Base-by-base conservation (phyloP, 2,329 filamentous ascomycete species). In the Zymoseptoria pseudotritici region DNA sequence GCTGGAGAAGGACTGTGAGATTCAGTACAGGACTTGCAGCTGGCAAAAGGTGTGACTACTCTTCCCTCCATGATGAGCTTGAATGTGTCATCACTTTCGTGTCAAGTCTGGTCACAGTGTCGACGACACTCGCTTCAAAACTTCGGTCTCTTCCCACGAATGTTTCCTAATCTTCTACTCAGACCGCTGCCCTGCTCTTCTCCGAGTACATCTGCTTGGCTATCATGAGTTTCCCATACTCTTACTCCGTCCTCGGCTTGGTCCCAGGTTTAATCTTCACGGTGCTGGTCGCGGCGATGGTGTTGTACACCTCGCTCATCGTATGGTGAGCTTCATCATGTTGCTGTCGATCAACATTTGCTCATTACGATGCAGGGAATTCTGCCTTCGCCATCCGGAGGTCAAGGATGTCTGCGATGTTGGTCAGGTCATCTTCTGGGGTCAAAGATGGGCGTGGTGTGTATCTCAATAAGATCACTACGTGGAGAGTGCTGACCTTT, bases 221-320 rank as follows among this genome's bases (percentile, higher is more conserved):
- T 21, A 96, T 96, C 72, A 96, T 97, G 91, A 95, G 90, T 55
- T 97, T 97, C 67, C 92, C 92, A 0, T 96, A 89, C 82, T 96
- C 91, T 0, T 97, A 97, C 75, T 90, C 90, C 51, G 78, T 93
- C 26, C 83, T 97, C 7, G 92, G 92, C 7, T 82, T 97, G 17
- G 90, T 96, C 0, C 91, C 92, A 0, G 91, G 89, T 22, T 74
- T 97, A 57, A 93, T 96, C 63, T 72, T 96, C 71, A 96, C 92
- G 0, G 80, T 89, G 1, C 83, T 93, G 29, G 83, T 95, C 60
- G 91, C 92, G 24, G 82, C 77, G 4, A 75, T 92, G 19, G 92
- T 97, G 1, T 79, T 95, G 4, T 97, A 96, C 74, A 96, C 92
- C 54, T 91, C 85, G 20, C 75, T 90, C 57, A 80, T 83, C 50